Conservation (phyloP, 148 eudicot genomes). For the Heliamphora exappendiculata region DNA sequence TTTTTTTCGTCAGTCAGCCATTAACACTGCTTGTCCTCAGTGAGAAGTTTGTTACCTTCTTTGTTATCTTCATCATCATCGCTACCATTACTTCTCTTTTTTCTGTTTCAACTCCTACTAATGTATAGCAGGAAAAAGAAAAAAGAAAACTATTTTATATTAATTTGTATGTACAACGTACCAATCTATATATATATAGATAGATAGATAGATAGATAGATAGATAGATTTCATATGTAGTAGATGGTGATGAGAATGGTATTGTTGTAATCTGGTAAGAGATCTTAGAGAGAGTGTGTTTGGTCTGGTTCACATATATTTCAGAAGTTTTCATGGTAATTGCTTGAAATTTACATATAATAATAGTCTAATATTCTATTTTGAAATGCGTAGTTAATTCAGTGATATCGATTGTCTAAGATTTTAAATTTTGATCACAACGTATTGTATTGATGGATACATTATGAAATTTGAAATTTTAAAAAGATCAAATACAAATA, state of each 20-base stretch:
- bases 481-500: background rate
- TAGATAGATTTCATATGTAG: slow-evolving; percentile 5
- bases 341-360: background rate
- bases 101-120: background rate
- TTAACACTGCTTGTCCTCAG: slow-evolving; percentile 21
- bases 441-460: too few species aligned
- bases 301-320: background rate
- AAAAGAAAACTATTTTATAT: background rate
- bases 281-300: slow-evolving; percentile 1
- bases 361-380: background rate
- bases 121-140: slow-evolving; percentile 13
- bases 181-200: too few species aligned
- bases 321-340: background rate
- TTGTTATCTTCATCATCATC: slow-evolving; percentile 3
- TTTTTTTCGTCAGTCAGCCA: background rate
- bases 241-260: background rate
- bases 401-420: too few species aligned
- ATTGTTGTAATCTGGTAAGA: background rate
- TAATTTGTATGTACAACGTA: background rate
- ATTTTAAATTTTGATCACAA: too few species aligned
- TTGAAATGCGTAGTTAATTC: too few species aligned
- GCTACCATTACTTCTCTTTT: background rate
- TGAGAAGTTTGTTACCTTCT: slow-evolving; percentile 19
- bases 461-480: too few species aligned
- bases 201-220: too few species aligned